Percentiles rank a stretch among this genome's conserved stretches.
phyloP scores from a whole-genome alignment of 148 eudicot genomes.

The Spergularia marina region DNA sequence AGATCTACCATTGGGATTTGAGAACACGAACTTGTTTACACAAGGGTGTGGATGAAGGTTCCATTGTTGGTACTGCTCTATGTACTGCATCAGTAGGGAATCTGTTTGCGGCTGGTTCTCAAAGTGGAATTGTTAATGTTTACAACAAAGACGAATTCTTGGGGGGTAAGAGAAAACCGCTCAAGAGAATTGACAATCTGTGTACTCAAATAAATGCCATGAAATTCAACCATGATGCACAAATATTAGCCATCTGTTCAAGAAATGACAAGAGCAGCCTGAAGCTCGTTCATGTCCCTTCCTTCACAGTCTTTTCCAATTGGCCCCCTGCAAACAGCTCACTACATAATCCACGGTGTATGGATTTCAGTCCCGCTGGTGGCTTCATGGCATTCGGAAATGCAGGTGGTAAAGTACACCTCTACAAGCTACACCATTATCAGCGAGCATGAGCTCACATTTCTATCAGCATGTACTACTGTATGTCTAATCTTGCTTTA shows the following conservation, averaged over 20 bases:
- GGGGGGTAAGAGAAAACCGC: conserved; percentile 83
- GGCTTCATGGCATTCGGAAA: conserved; percentile 93
- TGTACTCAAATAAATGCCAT: conserved; percentile 61
- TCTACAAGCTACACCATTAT: conserved; percentile 82
- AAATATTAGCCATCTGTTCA: conserved; percentile 78
- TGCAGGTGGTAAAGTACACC: conserved; percentile 69
- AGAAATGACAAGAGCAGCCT: conserved; percentile 65
- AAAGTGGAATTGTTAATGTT: conserved; percentile 76
- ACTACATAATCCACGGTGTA: conserved; percentile 49
- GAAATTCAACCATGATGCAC: conserved; percentile 82
- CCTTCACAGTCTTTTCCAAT: conserved; percentile 80
- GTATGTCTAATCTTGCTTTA: neutral
- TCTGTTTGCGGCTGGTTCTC: conserved; percentile 83
- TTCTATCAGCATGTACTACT: conserved; percentile 11
- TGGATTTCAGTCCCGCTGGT: conserved; percentile 90
- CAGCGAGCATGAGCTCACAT: conserved; percentile 43
- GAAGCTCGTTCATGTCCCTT: conserved; percentile 81
- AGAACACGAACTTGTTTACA: conserved; percentile 79
- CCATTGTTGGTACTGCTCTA: conserved; percentile 64
- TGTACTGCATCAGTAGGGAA: conserved; percentile 66
- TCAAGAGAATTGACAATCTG: conserved; percentile 67
- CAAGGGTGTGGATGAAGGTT: conserved; percentile 82
- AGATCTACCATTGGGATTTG: conserved; percentile 84
- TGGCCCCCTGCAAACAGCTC: conserved; percentile 65
- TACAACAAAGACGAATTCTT: conserved; percentile 76